Conservation (phyloP, 208 protist species). For the Trypanosoma boissoni region DNA sequence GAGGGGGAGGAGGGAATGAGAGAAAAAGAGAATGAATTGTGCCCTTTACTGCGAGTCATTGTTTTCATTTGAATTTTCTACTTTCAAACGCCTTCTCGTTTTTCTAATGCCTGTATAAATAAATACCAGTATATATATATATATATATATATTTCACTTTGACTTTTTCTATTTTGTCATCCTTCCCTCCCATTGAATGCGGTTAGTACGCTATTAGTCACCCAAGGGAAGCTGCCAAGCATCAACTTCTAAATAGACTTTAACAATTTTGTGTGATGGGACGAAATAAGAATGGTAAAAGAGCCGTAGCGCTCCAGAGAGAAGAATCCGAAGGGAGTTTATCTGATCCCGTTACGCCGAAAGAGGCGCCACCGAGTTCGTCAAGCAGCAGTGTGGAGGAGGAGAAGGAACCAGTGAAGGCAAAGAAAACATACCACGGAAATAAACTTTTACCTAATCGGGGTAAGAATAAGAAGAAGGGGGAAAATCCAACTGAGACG, state of each 20-base stretch:
- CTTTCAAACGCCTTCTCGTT: no score
- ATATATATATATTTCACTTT: conserved; percentile 18
- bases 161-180: background rate
- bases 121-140: conserved; percentile 10
- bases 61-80: no score
- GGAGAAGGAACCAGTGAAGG: conserved; percentile 16
- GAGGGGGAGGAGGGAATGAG: no score
- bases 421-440: conserved; percentile 72
- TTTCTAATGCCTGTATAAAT: background rate
- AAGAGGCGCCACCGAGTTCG: background rate
- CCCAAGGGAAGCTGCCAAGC: no score
- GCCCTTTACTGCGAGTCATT: no score
- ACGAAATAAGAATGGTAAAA: background rate
- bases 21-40: no score
- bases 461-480: conserved; percentile 27
- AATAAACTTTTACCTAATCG: conserved; percentile 39
- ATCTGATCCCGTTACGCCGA: background rate
- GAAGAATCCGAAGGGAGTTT: background rate
- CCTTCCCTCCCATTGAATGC: background rate
- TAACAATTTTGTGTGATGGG: no score
- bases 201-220: background rate
- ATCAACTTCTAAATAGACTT: no score
- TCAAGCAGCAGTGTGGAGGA: background rate
- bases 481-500: background rate
- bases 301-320: background rate